Evolutionary conservation across 768 basidiomycete genomes (phyloP).

Genomic region (Collybia mongolica): DNA sequence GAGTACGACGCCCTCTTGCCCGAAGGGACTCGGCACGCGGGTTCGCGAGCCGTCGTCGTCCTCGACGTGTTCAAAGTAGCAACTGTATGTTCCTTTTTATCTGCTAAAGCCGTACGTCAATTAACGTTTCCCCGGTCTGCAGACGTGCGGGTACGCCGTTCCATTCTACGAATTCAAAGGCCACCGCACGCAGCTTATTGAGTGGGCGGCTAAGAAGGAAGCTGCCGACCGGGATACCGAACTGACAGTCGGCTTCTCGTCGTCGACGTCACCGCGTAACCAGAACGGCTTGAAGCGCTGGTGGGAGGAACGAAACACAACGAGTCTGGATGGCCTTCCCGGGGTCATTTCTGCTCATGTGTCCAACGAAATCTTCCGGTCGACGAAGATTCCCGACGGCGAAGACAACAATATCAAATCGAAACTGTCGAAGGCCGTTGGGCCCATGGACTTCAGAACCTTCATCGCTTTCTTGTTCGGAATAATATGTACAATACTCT

Average conservation of each 20-base stretch:
- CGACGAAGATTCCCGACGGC: constrained; percentile 7
- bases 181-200: constrained; percentile 55
- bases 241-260: constrained; percentile 18
- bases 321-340: constrained; percentile 59
- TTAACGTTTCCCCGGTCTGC: constrained; percentile 1
- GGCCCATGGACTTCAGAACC: constrained; percentile 9
- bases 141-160: constrained; percentile 71
- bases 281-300: constrained; percentile 52
- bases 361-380: constrained; percentile 18
- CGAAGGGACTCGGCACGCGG: constrained; percentile 44
- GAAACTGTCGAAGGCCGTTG: constrained; percentile 2
- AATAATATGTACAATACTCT: constrained; percentile 10
- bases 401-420: constrained; percentile 4
- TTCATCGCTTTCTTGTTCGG: constrained; percentile 14
- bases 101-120: neutral
- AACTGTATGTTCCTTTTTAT: constrained; percentile 29
- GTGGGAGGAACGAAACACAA: constrained; percentile 52
- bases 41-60: constrained; percentile 61
- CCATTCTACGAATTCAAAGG: constrained; percentile 59
- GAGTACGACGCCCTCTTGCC: constrained; percentile 58
- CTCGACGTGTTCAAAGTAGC: constrained; percentile 60
- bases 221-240: constrained; percentile 30
- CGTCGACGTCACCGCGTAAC: constrained; percentile 15
- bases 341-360: constrained; percentile 36
- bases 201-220: constrained; percentile 49